Evolutionary conservation across 805 yeast species (phyloP).

Genomic region (Candida ovalis): DNA sequence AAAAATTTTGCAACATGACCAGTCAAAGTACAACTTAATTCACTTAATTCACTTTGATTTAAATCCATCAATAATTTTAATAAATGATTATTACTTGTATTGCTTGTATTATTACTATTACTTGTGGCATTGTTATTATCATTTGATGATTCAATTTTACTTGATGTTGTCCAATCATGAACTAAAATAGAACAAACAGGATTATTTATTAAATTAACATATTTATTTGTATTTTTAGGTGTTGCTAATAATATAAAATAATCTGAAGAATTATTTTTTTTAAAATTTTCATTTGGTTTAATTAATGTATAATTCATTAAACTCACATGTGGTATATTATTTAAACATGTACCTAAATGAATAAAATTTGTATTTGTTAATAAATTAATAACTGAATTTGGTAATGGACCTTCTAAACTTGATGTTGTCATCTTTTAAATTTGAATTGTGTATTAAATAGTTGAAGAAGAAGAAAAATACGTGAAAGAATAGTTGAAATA

Average conservation of each 20-base stretch:
- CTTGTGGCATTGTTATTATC: constrained; percentile 21
- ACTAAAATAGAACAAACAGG: constrained; percentile 78
- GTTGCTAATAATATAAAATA: constrained; percentile 68
- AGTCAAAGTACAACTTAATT: constrained; percentile 75
- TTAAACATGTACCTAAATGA: constrained; percentile 75
- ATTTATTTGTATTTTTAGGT: constrained; percentile 68
- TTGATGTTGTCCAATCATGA: constrained; percentile 79
- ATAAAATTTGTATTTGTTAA: constrained; percentile 64
- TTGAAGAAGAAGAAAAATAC: background rate
- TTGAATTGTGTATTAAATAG: background rate
- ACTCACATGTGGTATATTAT: constrained; percentile 76
- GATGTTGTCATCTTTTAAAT: constrained; percentile 4
- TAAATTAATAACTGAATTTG: constrained; percentile 37
- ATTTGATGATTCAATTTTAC: constrained; percentile 7
- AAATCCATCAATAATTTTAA: constrained; percentile 65
- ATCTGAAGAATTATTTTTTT: constrained; percentile 16
- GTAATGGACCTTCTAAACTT: constrained; percentile 23
- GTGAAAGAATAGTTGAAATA: no score
- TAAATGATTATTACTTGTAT: no score
- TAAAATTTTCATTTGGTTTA: constrained; percentile 36
- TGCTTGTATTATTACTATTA: no score
- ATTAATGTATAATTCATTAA: constrained; percentile 86
- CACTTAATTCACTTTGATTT: constrained; percentile 75
- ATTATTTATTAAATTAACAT: constrained; percentile 60
- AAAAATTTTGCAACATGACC: constrained; percentile 63